These are phyloP conservation scores for Colletotrichum brevisporum DNA, from an alignment of 2,329 filamentous ascomycete species.

Conservation along the genomic window DNA sequence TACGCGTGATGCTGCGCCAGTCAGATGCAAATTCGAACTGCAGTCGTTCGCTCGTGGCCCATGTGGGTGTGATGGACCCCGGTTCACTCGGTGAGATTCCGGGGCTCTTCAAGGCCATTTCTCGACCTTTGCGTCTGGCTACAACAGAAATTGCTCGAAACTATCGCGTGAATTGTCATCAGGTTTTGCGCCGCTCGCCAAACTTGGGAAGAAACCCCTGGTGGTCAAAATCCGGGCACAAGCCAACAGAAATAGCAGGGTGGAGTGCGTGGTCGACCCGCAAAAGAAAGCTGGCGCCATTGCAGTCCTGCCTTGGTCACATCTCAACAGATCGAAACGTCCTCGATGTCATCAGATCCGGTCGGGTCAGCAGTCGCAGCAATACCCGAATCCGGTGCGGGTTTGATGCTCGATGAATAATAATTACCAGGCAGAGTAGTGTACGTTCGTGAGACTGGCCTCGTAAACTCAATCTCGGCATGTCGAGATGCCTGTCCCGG, in stretches of 20 bases:
- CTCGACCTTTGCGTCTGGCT: neutral
- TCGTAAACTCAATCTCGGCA: conserved; percentile 20
- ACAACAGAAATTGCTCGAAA: neutral
- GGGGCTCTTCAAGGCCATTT: neutral
- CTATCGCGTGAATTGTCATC: neutral
- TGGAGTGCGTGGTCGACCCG: conserved; percentile 5
- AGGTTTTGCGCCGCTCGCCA: conserved; percentile 1
- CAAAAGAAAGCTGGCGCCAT: conserved; percentile 9
- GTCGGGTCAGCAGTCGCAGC: conserved; percentile 2
- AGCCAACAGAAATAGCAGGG: conserved; percentile 1
- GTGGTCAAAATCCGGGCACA: neutral
- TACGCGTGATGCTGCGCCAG: conserved; percentile 8
- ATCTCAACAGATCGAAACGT: conserved; percentile 32
- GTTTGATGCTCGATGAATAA: neutral
- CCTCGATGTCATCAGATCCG: conserved; percentile 16
- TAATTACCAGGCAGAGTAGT: neutral
- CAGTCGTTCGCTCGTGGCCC: neutral
- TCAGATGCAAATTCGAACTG: conserved; percentile 13
- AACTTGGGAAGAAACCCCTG: neutral
- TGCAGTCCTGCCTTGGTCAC: conserved; percentile 27
- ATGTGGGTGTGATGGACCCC: conserved; percentile 13
- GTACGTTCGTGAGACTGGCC: neutral
- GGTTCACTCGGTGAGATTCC: conserved; percentile 7
- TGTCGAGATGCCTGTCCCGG: conserved; percentile 19
- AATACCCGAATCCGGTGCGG: neutral